Conservation (phyloP, 2,329 filamentous ascomycete species). For the Claviceps citrina region DNA sequence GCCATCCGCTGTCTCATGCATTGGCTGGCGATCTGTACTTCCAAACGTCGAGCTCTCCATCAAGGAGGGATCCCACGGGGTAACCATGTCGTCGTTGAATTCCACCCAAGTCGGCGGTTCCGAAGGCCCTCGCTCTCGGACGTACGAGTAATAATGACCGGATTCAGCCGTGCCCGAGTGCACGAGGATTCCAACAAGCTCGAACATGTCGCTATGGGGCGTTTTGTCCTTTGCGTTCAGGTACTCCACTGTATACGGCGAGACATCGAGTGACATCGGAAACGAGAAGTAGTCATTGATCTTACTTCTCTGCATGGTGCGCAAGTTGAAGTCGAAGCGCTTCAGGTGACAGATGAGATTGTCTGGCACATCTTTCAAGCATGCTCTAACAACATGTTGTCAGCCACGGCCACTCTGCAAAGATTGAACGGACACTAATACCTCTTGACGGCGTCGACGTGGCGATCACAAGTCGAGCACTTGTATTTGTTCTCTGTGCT, state of each 20-base stretch:
- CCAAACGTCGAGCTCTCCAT: slow-evolving; percentile 71
- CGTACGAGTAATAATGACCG: slow-evolving; percentile 94
- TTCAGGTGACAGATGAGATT: slow-evolving; percentile 93
- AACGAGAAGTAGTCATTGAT: slow-evolving; percentile 94
- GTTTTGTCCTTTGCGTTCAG: slow-evolving; percentile 44
- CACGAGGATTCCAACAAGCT: slow-evolving; percentile 87
- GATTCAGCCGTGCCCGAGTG: slow-evolving; percentile 87
- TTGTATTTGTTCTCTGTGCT: slow-evolving; percentile 88
- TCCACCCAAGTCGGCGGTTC: slow-evolving; percentile 56
- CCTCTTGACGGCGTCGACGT: slow-evolving; percentile 88
- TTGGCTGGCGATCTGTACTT: slow-evolving; percentile 39
- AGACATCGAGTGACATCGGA: slow-evolving; percentile 69
- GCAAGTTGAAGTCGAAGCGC: slow-evolving; percentile 67
- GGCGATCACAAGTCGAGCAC: slow-evolving; percentile 73
- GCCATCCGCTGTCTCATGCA: slow-evolving; percentile 27
- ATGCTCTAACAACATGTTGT: slow-evolving; percentile 42
- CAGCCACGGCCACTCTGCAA: slow-evolving; percentile 2
- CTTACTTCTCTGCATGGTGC: slow-evolving; percentile 68
- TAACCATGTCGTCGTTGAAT: slow-evolving; percentile 84
- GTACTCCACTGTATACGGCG: slow-evolving; percentile 75
- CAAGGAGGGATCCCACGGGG: slow-evolving; percentile 53
- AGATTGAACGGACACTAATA: slow-evolving; percentile 16
- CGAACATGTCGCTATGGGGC: slow-evolving; percentile 58
- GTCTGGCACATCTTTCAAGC: slow-evolving; percentile 81
- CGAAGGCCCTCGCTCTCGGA: slow-evolving; percentile 56